Conservation (phyloP, 345 rosid species). For the Gossypium mustelinum region DNA sequence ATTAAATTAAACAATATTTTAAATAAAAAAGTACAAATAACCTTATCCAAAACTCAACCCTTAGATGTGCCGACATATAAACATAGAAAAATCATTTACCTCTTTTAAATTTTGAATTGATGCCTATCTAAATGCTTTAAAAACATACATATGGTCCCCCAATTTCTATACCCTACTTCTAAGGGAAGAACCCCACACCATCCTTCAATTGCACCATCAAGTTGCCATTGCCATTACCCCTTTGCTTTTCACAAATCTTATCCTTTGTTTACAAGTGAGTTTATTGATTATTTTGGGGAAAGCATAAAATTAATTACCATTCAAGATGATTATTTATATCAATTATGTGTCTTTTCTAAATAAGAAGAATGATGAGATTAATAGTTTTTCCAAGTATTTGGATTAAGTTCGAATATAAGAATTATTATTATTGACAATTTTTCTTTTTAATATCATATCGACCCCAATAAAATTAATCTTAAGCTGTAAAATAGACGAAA, state of each 20-base stretch:
- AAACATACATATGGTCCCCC: slow-evolving; percentile 27
- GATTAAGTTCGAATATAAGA: too few species aligned
- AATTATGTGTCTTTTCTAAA: too few species aligned
- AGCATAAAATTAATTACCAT: not conserved
- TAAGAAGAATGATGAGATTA: too few species aligned
- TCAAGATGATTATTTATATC: not conserved
- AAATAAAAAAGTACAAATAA: too few species aligned
- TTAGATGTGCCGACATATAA: too few species aligned
- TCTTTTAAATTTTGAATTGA: slow-evolving; percentile 7
- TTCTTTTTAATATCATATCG: too few species aligned
- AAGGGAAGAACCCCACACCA: slow-evolving; percentile 21
- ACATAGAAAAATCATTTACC: not conserved
- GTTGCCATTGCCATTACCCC: not conserved
- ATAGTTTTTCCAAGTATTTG: too few species aligned
- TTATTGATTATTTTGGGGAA: not conserved
- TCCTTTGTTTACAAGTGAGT: not conserved
- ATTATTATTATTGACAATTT: too few species aligned
- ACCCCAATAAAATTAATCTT: too few species aligned
- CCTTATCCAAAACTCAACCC: too few species aligned
- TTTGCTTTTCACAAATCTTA: not conserved
- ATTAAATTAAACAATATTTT: too few species aligned
- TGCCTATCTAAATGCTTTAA: slow-evolving; percentile 9
- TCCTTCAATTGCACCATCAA: slow-evolving; percentile 6
- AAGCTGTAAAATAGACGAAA: too few species aligned
- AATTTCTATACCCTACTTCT: slow-evolving; percentile 21